phyloP scores from a whole-genome alignment of 192 early-diverging fungal species.

The Coemansia sp. region DNA sequence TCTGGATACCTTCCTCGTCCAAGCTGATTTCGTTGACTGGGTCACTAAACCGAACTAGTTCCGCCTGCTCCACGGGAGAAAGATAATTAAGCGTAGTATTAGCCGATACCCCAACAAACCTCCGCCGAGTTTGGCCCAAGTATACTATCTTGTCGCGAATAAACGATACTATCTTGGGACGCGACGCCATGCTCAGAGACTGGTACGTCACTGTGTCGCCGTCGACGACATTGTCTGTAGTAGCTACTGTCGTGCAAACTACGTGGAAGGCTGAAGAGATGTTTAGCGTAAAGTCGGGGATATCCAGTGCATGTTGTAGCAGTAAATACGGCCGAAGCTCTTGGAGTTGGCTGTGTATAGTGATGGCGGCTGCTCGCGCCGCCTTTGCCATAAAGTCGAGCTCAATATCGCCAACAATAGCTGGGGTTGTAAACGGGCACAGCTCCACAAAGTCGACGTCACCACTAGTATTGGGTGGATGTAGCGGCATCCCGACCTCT shows the following conservation, averaged over 20 bases:
- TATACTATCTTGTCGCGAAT: constrained; percentile 14
- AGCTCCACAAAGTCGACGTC: background rate
- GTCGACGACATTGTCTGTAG: background rate
- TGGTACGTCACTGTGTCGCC: constrained; percentile 5
- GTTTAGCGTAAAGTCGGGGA: constrained; percentile 6
- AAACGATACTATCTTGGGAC: constrained; percentile 14
- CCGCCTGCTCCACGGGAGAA: background rate
- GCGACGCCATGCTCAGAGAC: constrained; percentile 3
- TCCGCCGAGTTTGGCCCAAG: constrained; percentile 11
- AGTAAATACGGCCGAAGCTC: background rate
- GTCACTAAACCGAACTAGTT: constrained; percentile 6
- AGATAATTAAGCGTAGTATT: background rate
- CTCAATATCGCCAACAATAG: background rate
- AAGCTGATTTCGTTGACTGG: background rate
- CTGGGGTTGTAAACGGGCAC: background rate
- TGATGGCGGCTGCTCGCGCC: background rate
- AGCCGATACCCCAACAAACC: background rate
- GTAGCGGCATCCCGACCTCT: background rate
- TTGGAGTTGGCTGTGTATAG: background rate
- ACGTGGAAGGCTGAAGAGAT: background rate
- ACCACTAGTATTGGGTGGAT: background rate
- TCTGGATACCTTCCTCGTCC: background rate
- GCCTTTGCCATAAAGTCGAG: constrained; percentile 4
- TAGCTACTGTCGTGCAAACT: background rate
- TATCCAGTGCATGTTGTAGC: background rate